Percentiles rank a stretch among this genome's conserved stretches.
Conservation (phyloP, 768 basidiomycete species). For the Mrakia frigida region DNA sequence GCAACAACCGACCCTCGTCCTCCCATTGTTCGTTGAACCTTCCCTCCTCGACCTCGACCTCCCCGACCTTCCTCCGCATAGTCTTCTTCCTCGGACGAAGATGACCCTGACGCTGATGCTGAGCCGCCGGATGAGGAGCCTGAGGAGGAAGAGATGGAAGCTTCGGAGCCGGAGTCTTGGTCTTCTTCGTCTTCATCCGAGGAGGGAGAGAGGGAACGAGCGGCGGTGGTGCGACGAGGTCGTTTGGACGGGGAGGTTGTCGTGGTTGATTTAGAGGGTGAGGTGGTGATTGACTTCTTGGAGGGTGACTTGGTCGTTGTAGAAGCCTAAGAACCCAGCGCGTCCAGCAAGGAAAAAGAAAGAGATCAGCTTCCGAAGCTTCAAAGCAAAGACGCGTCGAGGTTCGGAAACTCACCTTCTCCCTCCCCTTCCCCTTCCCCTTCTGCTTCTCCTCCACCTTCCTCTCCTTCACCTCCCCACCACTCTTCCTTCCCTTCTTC, state of each 20-base stretch:
- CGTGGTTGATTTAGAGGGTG: neutral
- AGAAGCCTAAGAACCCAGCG: no score
- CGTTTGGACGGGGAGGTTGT: neutral
- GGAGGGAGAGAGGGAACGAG: neutral
- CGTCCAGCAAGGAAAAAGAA: neutral
- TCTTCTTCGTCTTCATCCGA: constrained; percentile 7
- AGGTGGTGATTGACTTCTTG: neutral
- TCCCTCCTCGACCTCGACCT: neutral
- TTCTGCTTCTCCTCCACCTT: neutral
- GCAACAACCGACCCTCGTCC: neutral
- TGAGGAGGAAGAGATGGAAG: constrained; percentile 6
- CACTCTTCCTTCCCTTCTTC: neutral
- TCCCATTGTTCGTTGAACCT: neutral
- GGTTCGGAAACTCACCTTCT: neutral
- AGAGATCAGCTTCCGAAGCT: neutral
- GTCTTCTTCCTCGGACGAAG: constrained; percentile 45
- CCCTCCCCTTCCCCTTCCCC: neutral
- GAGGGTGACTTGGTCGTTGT: neutral
- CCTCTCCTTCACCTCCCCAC: neutral
- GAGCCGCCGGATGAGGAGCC: constrained; percentile 20
- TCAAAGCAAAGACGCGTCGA: neutral
- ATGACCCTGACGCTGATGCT: constrained; percentile 45
- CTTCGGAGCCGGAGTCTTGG: neutral
- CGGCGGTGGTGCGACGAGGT: neutral
- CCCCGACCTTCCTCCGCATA: neutral